phyloP scores from a whole-genome alignment of 768 basidiomycete genomes.

The Gelatoporia subvermispora region DNA sequence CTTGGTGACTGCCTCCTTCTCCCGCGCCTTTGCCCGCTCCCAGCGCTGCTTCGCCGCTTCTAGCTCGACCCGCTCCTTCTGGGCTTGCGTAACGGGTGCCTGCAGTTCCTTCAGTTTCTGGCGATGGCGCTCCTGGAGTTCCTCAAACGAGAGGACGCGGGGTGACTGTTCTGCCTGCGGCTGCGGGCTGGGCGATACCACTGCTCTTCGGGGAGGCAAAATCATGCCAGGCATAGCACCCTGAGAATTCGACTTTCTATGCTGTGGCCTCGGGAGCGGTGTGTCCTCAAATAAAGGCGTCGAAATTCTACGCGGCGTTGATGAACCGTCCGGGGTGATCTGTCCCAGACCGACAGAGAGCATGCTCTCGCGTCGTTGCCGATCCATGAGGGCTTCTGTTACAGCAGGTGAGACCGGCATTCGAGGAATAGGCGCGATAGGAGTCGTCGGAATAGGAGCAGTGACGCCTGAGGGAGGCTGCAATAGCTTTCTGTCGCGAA shows the following conservation, averaged over 20 bases:
- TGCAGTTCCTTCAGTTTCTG: conserved; percentile 82
- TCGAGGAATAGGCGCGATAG: conserved; percentile 34
- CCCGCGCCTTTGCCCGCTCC: conserved; percentile 71
- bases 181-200: conserved; percentile 41
- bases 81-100: conserved; percentile 75
- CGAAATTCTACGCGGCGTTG: not conserved
- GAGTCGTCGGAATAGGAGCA: conserved; percentile 68
- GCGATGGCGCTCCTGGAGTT: conserved; percentile 79
- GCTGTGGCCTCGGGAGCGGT: conserved; percentile 28
- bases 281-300: conserved; percentile 37
- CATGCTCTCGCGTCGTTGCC: conserved; percentile 69
- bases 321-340: not conserved
- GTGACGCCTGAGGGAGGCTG: conserved; percentile 80
- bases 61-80: conserved; percentile 71
- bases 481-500: conserved; percentile 78
- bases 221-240: conserved; percentile 36
- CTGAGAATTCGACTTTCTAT: conserved; percentile 20
- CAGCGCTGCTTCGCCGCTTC: conserved; percentile 75
- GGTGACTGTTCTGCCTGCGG: conserved; percentile 29
- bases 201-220: conserved; percentile 39
- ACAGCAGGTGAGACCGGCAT: conserved; percentile 67
- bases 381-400: conserved; percentile 63
- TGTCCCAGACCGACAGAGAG: conserved; percentile 32
- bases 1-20: conserved; percentile 69
- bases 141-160: conserved; percentile 79